Conservation (phyloP, 805 yeast species). For the Lachancea sp. region DNA sequence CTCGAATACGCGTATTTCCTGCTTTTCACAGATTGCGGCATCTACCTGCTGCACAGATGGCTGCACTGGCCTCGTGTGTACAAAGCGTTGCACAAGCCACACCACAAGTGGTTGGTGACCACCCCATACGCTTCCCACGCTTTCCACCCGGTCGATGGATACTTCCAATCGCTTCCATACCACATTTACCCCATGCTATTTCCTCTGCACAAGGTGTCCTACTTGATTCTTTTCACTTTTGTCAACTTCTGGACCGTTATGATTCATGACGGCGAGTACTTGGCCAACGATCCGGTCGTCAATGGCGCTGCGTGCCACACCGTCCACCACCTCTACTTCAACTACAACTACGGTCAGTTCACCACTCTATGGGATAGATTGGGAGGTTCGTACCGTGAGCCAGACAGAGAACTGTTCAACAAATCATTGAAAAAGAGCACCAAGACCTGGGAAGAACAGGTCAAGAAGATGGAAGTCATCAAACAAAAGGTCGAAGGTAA, state of each 20-base stretch:
- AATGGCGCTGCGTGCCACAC: slow-evolving; percentile 99
- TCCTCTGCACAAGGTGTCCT: slow-evolving; percentile 86
- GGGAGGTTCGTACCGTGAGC: slow-evolving; percentile 88
- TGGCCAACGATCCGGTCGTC: slow-evolving; percentile 87
- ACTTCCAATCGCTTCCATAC: slow-evolving; percentile 86
- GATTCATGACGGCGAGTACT: slow-evolving; percentile 96
- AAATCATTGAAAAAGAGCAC: slow-evolving; percentile 49
- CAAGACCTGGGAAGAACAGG: slow-evolving; percentile 64
- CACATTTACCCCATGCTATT: slow-evolving; percentile 86
- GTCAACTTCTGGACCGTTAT: slow-evolving; percentile 97
- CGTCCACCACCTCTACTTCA: slow-evolving; percentile 92
- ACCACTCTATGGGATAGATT: slow-evolving; percentile 97
- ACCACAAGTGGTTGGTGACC: slow-evolving; percentile 98
- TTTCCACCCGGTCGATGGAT: slow-evolving; percentile 97
- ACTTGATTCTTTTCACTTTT: slow-evolving; percentile 74
- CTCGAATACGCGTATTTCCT: slow-evolving; percentile 73
- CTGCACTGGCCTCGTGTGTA: slow-evolving; percentile 90
- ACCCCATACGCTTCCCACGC: slow-evolving; percentile 98
- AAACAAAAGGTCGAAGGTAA: slow-evolving; percentile 76
- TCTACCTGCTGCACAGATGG: slow-evolving; percentile 86
- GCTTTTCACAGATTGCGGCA: slow-evolving; percentile 89
- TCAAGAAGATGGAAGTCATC: slow-evolving; percentile 67
- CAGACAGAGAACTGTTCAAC: slow-evolving; percentile 81
- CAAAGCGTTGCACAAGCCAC: slow-evolving; percentile 88
- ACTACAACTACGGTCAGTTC: slow-evolving; percentile 97